phyloP scores from a whole-genome alignment of 2,329 filamentous ascomycete genomes.

The Fusarium longipes region DNA sequence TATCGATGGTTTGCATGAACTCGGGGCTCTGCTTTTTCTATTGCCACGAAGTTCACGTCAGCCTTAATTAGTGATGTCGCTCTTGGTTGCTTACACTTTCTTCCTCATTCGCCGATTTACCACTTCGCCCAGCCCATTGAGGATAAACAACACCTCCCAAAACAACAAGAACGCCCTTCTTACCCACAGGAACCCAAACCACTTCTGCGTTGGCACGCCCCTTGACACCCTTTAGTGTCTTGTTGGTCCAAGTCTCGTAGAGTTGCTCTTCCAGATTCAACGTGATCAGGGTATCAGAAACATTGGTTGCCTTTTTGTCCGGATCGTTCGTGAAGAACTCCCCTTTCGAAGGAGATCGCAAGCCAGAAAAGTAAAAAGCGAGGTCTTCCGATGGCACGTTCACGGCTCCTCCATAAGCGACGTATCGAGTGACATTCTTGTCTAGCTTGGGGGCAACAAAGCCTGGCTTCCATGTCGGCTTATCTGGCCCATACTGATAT shows the following conservation, averaged over 20 bases:
- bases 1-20: constrained; percentile 78
- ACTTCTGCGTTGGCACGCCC: constrained; percentile 72
- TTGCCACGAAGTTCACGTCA: not conserved
- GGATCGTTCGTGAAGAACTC: constrained; percentile 56
- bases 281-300: constrained; percentile 68
- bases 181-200: constrained; percentile 82
- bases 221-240: constrained; percentile 59
- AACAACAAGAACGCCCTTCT: constrained; percentile 79
- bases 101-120: constrained; percentile 46
- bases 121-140: constrained; percentile 54
- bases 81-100: constrained; percentile 49
- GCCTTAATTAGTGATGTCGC: not conserved
- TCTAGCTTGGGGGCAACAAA: constrained; percentile 58
- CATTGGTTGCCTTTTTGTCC: constrained; percentile 55
- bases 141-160: constrained; percentile 78
- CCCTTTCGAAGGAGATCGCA: constrained; percentile 63
- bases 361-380: constrained; percentile 77
- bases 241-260: constrained; percentile 66
- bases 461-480: constrained; percentile 56
- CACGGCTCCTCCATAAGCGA: constrained; percentile 72
- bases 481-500: constrained; percentile 62
- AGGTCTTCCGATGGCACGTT: constrained; percentile 76
- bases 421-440: constrained; percentile 65
- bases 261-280: constrained; percentile 67
- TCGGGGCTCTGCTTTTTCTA: constrained; percentile 72